phyloP scores from a whole-genome alignment of 768 basidiomycete genomes.

The Gloeostereum incarnatum region DNA sequence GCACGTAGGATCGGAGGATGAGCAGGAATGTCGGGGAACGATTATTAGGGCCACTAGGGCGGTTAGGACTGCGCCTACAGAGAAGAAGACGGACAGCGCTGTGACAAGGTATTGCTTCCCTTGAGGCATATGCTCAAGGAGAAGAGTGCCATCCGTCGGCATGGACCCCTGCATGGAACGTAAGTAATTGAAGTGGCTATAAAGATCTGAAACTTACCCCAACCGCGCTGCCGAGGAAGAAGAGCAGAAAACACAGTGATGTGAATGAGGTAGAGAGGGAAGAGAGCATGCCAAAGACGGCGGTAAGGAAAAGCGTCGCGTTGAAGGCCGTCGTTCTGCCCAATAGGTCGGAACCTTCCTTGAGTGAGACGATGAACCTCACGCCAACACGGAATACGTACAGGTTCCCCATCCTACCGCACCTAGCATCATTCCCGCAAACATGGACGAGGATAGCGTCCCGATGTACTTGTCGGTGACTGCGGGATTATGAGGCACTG shows the following conservation, averaged over 20 bases:
- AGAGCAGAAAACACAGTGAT: slow-evolving; percentile 66
- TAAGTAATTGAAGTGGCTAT: background rate
- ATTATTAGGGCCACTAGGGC: slow-evolving; percentile 73
- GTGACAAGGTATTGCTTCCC: slow-evolving; percentile 72
- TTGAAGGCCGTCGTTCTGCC: slow-evolving; percentile 92
- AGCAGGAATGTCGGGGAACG: slow-evolving; percentile 70
- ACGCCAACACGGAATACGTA: slow-evolving; percentile 20
- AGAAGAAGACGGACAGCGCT: slow-evolving; percentile 22
- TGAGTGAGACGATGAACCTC: background rate
- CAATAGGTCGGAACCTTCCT: slow-evolving; percentile 70
- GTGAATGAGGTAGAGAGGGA: slow-evolving; percentile 65
- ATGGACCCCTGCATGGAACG: slow-evolving; percentile 64
- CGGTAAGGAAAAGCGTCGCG: slow-evolving; percentile 81
- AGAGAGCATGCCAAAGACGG: slow-evolving; percentile 78
- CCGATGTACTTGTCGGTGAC: slow-evolving; percentile 77
- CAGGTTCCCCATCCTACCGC: slow-evolving; percentile 90
- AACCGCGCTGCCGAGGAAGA: slow-evolving; percentile 87
- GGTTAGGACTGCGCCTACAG: slow-evolving; percentile 70
- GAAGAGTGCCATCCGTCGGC: slow-evolving; percentile 93
- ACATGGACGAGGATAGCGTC: slow-evolving; percentile 78
- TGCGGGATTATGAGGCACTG: slow-evolving; percentile 13
- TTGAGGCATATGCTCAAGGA: slow-evolving; percentile 88
- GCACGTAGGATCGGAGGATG: slow-evolving; percentile 36
- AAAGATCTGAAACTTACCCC: slow-evolving; percentile 49
- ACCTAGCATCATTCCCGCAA: slow-evolving; percentile 96